Evolutionary conservation across 2,329 filamentous ascomycete species (phyloP), one percentile per base, ranked within the genome.

Genomic region (Penicillium sp.): DNA sequence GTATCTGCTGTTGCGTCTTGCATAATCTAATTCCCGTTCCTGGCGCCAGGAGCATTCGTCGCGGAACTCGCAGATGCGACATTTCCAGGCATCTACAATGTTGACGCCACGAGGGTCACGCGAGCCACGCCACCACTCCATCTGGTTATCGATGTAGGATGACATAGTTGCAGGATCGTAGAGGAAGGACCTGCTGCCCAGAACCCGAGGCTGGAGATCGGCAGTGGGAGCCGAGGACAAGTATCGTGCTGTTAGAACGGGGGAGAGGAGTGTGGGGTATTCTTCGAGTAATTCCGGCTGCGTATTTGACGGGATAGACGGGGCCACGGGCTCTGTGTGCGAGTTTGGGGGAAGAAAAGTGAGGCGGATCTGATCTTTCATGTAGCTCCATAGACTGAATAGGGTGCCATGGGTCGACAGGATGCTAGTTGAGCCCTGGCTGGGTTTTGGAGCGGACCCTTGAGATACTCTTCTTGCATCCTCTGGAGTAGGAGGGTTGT

Each of bases 61-160:
- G 0, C 80, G 83, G 69, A 96, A 96, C 59, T 95, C 90, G 65
- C 92, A 97, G 22, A 80, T 83, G 18, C 84, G 76, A 68, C 92
- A 97, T 69, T 96, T 97, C 74, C 87, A 95, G 0, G 90, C 89
- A 61, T 96, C 92, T 63, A 92, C 86, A 6, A 95, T 80, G 6
- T 83, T 79, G 2, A 96, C 92, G 0, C 92, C 92, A 7, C 79
- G 78, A 0, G 91, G 84, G 44, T 81, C 74, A 14, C 92, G 77
- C 61, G 87, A 78, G 1, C 92, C 92, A 28, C 82, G 83, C 92
- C 92, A 97, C 90, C 90, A 96, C n/a, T 79, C 69, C 81, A 96
- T 84, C 57, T 88, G 86, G 2, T 83, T 79, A 0, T 73, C 66
- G 3, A 96, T 68, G 65, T 95, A 95, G 1, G 70, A 72, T 10